Base-by-base conservation (phyloP, 2,329 filamentous ascomycete species). In the Pseudophaeomoniella oleicola region DNA sequence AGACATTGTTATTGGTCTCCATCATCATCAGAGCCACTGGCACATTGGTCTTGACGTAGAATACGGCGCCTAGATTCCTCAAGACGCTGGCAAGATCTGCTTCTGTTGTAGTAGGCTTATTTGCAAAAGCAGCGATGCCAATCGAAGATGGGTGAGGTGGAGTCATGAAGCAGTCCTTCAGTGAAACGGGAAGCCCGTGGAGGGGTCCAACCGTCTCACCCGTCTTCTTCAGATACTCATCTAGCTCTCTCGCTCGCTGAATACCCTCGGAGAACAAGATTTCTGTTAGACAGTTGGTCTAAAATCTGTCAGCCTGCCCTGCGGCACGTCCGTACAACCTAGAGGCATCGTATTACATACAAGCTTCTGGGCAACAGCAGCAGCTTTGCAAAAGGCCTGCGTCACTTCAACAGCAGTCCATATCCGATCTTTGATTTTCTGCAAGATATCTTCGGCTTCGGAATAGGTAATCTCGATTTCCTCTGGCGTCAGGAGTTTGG, bases 141-240 rank as follows among this genome's bases (percentile, higher is more conserved):
- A 51, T 53, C 3, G 50, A 50, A 12, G 52, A 47, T 38, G 49
- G 44, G 22, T 48, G 47, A 11, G 50, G 51, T 42, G 50, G 42
- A 33, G 50, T 43, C 35, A 48, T 47, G 34, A 50, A 49, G 22
- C 44, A 50, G 31, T 50, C 50, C 48, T 85, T 85, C 33, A 85
- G 64, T 0, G 75, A 72, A 32, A 66, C 54, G 1, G 56, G 54
- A 11, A 63, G 43, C 51, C 76, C 80, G 51, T 84, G 79, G 2
- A 85, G 62, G 2, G 78, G 77, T 0, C 80, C 80, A 29, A 68
- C 55, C 0, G 64, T 52, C 42, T 59, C 55, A 9, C 67, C 64
- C 1, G 64, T 67, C 19, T 46, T 46, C n/a, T 56, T 53, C 1
- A 72, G 44, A 40, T 72, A 54, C n/a, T 58, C 56, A 46, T 79